Evolutionary conservation across 140 eudicot species (phyloP).

Genomic region (Flaveria floridana): DNA sequence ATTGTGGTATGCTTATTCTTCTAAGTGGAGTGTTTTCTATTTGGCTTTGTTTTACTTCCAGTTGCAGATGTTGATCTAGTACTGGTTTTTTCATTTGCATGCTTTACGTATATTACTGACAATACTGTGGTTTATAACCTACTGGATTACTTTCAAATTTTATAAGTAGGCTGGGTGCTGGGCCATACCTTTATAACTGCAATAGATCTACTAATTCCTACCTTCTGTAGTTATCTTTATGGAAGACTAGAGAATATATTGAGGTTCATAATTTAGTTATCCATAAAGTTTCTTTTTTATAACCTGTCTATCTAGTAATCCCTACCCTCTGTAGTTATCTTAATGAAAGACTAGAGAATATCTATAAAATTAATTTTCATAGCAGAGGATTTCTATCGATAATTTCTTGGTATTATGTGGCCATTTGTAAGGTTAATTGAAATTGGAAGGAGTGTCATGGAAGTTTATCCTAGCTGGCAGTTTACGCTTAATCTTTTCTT

Average conservation of each 20-base stretch:
- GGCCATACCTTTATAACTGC: not conserved
- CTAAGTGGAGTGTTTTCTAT: slow-evolving; percentile 9
- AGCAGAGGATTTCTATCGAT: not conserved
- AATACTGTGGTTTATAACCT: not conserved
- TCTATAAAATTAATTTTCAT: not conserved
- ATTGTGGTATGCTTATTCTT: slow-evolving; percentile 57
- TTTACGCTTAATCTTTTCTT: slow-evolving; percentile 1
- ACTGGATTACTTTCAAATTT: slow-evolving; percentile 7
- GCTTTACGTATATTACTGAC: not conserved
- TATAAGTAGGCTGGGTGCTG: not conserved
- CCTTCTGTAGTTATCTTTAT: not conserved
- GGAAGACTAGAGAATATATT: not conserved
- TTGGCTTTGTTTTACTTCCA: slow-evolving; percentile 16
- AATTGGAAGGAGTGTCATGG: slow-evolving; percentile 12
- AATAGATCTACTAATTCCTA: not conserved
- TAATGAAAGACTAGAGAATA: not conserved
- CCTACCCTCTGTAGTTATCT: not conserved
- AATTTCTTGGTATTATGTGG: slow-evolving; percentile 10
- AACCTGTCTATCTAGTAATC: not conserved
- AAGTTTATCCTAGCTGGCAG: slow-evolving; percentile 19
- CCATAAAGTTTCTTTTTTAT: not conserved
- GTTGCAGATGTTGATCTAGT: slow-evolving; percentile 7
- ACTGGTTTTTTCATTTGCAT: slow-evolving; percentile 2
- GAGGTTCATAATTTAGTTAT: not conserved
- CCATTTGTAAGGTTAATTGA: slow-evolving; percentile 13